phyloP scores from a whole-genome alignment of 768 basidiomycete species.

The Basidioascus undulatus region DNA sequence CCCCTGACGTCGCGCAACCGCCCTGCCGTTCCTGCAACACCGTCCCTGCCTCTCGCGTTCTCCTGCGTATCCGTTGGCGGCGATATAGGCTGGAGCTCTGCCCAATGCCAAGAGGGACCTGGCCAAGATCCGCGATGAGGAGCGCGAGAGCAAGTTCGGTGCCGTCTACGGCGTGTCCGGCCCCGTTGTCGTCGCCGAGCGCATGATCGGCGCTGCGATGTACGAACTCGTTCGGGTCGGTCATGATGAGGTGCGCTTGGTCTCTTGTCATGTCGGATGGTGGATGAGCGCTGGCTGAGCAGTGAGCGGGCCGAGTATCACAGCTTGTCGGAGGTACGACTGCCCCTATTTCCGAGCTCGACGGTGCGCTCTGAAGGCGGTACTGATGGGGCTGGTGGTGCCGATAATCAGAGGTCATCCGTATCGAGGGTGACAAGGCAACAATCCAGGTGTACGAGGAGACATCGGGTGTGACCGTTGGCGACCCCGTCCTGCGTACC shows the following conservation, averaged over 20 bases:
- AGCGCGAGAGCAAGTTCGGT: slow-evolving; percentile 60
- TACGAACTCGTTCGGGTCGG: slow-evolving; percentile 50
- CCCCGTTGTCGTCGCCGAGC: slow-evolving; percentile 76
- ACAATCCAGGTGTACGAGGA: slow-evolving; percentile 99
- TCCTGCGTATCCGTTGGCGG: no score
- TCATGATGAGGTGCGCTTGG: neutral
- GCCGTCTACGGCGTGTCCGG: slow-evolving; percentile 89
- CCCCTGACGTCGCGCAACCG: no score
- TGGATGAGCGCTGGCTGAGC: neutral
- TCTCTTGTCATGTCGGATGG: neutral
- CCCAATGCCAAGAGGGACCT: slow-evolving; percentile 72
- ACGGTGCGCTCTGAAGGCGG: neutral
- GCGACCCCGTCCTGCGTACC: slow-evolving; percentile 89
- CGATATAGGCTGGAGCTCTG: slow-evolving; percentile 79
- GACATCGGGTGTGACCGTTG: slow-evolving; percentile 94
- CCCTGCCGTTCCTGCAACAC: no score
- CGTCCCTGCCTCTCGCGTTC: no score
- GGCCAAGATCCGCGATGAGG: slow-evolving; percentile 71
- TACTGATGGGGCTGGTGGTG: neutral
- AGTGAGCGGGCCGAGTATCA: slow-evolving; percentile 77
- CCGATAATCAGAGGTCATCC: slow-evolving; percentile 69
- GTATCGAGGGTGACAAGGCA: slow-evolving; percentile 91
- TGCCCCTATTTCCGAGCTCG: neutral
- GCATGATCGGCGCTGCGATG: slow-evolving; percentile 85
- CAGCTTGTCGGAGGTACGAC: slow-evolving; percentile 69